These are phyloP conservation scores for Ailanthus altissimus DNA, from an alignment of 345 rosid genomes.

Conservation along the genomic window DNA sequence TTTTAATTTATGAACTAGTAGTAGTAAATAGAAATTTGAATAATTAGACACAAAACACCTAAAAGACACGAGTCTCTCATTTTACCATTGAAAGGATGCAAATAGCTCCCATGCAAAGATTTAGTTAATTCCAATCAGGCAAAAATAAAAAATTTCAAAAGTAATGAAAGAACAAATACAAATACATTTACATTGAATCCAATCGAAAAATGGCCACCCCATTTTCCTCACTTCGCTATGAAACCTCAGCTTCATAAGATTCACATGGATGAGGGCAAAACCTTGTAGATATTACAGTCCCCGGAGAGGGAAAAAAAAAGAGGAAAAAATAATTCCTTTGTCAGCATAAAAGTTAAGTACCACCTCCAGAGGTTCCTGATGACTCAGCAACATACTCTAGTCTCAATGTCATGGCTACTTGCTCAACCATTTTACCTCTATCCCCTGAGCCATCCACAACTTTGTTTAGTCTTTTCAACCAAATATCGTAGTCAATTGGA, in stretches of 20 bases:
- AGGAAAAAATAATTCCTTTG: neutral
- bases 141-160: neutral
- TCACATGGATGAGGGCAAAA: neutral
- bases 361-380: conserved; percentile 35
- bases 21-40: no score
- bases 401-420: conserved; percentile 32
- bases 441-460: conserved; percentile 47
- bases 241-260: neutral
- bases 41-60: no score
- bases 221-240: neutral
- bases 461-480: conserved; percentile 52
- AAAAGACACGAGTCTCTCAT: no score
- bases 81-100: no score
- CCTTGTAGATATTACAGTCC: neutral
- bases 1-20: no score
- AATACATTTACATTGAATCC: conserved; percentile 10
- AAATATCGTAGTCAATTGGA: conserved; percentile 60
- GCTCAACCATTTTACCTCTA: conserved; percentile 58
- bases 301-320: neutral
- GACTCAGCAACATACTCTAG: conserved; percentile 40
- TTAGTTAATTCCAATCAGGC: no score
- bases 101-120: no score
- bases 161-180: conserved; percentile 2
- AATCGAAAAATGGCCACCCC: neutral
- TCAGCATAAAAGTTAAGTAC: conserved; percentile 13